These are phyloP conservation scores for Agrocybe chaxingu DNA, from an alignment of 768 basidiomycete species.

Conservation along the genomic window DNA sequence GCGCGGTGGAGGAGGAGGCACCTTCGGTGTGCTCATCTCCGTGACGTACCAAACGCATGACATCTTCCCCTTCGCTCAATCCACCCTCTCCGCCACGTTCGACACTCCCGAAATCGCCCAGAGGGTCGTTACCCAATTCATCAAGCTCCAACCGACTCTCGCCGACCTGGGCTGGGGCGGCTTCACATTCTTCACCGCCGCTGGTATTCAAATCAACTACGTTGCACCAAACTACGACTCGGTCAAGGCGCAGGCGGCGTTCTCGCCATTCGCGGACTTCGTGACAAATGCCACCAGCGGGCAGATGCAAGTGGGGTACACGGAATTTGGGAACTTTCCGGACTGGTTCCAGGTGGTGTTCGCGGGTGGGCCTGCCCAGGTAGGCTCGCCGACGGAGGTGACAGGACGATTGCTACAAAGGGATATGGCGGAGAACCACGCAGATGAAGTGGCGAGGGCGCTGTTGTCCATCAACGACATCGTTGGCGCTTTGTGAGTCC, in stretches of 20 bases:
- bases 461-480: constrained; percentile 18
- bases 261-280: constrained; percentile 29
- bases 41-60: constrained; percentile 37
- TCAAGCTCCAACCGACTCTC: constrained; percentile 31
- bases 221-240: constrained; percentile 32
- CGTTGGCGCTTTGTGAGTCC: constrained; percentile 20
- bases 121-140: constrained; percentile 30
- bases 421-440: constrained; percentile 20
- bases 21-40: constrained; percentile 28
- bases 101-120: constrained; percentile 24
- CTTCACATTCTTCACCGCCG: constrained; percentile 21
- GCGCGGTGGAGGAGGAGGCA: constrained; percentile 31
- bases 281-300: constrained; percentile 21
- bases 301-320: constrained; percentile 4
- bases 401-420: constrained; percentile 31
- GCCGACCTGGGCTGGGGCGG: constrained; percentile 46
- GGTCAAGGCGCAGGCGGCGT: constrained; percentile 30
- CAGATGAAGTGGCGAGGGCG: constrained; percentile 21
- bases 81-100: constrained; percentile 25
- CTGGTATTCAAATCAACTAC: constrained; percentile 19
- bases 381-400: constrained; percentile 24
- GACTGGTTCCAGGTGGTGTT: constrained; percentile 15
- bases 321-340: constrained; percentile 23
- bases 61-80: constrained; percentile 26
- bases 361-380: constrained; percentile 3